Evolutionary conservation across 371 early-diverging fungal genomes (phyloP).

Genomic region (Rhizomucor miehei): DNA sequence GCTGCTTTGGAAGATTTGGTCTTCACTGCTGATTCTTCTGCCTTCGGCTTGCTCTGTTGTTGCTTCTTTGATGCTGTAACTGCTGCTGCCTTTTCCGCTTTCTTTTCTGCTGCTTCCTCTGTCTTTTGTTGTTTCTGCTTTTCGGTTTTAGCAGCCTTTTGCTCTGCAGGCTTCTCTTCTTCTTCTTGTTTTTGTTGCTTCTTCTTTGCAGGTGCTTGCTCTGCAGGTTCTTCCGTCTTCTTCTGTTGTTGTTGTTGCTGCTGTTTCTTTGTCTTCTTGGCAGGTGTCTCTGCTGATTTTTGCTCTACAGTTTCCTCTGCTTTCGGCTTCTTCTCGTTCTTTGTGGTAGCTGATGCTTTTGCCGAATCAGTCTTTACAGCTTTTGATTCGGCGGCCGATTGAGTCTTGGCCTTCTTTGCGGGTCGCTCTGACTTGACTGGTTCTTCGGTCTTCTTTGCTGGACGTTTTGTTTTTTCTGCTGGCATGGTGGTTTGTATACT

Average conservation of each 20-base stretch:
- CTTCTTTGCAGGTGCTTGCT: conserved; percentile 8
- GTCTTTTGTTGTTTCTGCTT: conserved; percentile 17
- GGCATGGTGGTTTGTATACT: too few species aligned
- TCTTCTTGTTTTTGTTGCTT: conserved; percentile 5
- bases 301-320: not conserved
- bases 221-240: conserved; percentile 1
- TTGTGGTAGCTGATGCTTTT: not conserved
- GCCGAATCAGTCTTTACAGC: not conserved
- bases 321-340: not conserved
- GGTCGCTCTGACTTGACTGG: conserved; percentile 1
- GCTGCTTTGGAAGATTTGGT: not conserved
- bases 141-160: conserved; percentile 5
- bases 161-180: conserved; percentile 2
- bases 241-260: conserved; percentile 5
- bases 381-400: conserved; percentile 1
- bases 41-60: not conserved
- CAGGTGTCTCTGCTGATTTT: not conserved
- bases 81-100: conserved; percentile 6
- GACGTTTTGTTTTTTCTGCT: too few species aligned
- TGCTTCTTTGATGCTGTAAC: conserved; percentile 11
- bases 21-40: not conserved
- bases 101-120: conserved; percentile 22
- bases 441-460: not conserved
- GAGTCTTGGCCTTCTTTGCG: conserved; percentile 4
- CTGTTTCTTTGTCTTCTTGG: not conserved